Percentiles rank a stretch among this genome's conserved stretches.
Evolutionary conservation across 169 alveolate genomes (phyloP).

Genomic region (Eimeria sp.): DNA sequence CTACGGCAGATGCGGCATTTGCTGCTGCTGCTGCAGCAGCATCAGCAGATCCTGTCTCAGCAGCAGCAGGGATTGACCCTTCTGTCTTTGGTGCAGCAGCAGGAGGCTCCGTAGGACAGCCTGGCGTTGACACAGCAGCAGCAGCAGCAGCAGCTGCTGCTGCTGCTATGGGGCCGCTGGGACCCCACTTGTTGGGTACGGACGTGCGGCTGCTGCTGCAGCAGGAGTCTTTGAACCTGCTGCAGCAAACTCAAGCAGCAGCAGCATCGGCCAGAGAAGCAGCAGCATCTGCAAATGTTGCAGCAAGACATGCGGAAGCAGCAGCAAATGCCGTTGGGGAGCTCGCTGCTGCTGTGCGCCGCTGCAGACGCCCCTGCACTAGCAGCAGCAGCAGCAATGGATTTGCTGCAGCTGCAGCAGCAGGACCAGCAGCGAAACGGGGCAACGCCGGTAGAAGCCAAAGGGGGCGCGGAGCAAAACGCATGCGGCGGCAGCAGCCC

Average conservation of each 20-base stretch:
- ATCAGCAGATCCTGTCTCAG: neutral
- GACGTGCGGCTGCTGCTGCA: conserved; percentile 37
- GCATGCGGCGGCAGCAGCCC: conserved; percentile 23
- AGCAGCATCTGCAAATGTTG: neutral
- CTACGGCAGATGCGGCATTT: too few relatives aligned
- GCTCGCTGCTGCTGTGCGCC: conserved; percentile 5
- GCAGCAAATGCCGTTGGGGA: conserved; percentile 26
- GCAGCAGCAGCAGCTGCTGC: conserved; percentile 44
- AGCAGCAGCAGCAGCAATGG: too few relatives aligned
- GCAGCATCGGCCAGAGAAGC: neutral
- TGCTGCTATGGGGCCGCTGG: neutral
- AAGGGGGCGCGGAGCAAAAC: conserved; percentile 4
- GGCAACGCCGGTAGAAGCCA: conserved; percentile 7
- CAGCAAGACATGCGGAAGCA: conserved; percentile 26
- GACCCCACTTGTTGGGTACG: neutral
- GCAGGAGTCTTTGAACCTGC: conserved; percentile 35
- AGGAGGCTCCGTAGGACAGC: neutral
- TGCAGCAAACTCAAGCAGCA: conserved; percentile 35
- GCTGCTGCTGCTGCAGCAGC: neutral
- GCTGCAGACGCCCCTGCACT: too few relatives aligned
- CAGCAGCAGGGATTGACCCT: conserved; percentile 1
- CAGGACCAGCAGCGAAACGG: neutral
- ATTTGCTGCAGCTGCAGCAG: neutral
- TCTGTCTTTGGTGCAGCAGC: conserved; percentile 12
- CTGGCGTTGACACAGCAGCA: neutral